Conservation (phyloP, 768 basidiomycete genomes). For the Porpolomopsis calyptriformis region DNA sequence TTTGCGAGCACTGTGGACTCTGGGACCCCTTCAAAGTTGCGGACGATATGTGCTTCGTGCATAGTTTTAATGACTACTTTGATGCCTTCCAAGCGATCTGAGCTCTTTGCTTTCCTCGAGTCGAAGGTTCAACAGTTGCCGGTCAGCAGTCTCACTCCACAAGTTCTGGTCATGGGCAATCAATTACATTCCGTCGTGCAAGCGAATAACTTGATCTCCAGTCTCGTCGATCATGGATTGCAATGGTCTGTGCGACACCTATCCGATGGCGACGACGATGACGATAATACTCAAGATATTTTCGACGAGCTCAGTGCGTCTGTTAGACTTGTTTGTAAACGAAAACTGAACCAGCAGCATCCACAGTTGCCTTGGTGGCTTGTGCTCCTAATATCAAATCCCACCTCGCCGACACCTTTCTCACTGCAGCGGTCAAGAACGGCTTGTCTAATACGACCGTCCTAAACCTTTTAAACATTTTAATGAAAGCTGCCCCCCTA, state of each 20-base stretch:
- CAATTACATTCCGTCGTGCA: slow-evolving; percentile 14
- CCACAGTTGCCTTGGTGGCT: no score
- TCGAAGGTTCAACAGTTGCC: slow-evolving; percentile 18
- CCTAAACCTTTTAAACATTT: slow-evolving; percentile 32
- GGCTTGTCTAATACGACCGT: slow-evolving; percentile 35
- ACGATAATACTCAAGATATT: slow-evolving; percentile 13
- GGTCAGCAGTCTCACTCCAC: slow-evolving; percentile 18
- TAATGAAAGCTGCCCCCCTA: slow-evolving; percentile 35
- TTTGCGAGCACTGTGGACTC: slow-evolving; percentile 11
- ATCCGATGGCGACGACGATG: slow-evolving; percentile 22
- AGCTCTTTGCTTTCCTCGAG: slow-evolving; percentile 17
- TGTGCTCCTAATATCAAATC: slow-evolving; percentile 32
- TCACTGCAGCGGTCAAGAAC: slow-evolving; percentile 52
- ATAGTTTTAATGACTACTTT: slow-evolving; percentile 20
- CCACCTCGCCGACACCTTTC: slow-evolving; percentile 60
- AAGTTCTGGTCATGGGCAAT: slow-evolving; percentile 24
- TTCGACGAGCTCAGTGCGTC: slow-evolving; percentile 32
- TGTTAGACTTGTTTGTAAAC: slow-evolving; percentile 6
- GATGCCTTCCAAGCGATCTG: slow-evolving; percentile 14
- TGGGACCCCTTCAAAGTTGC: slow-evolving; percentile 10
- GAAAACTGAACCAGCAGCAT: slow-evolving; percentile 6
- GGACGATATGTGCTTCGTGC: slow-evolving; percentile 17
- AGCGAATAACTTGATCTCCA: slow-evolving; percentile 15
- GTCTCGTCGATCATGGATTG: slow-evolving; percentile 35
- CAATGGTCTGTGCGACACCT: slow-evolving; percentile 44